Conservation (phyloP, 176 grass and related monocot species). For the Triticum dicoccoides region DNA sequence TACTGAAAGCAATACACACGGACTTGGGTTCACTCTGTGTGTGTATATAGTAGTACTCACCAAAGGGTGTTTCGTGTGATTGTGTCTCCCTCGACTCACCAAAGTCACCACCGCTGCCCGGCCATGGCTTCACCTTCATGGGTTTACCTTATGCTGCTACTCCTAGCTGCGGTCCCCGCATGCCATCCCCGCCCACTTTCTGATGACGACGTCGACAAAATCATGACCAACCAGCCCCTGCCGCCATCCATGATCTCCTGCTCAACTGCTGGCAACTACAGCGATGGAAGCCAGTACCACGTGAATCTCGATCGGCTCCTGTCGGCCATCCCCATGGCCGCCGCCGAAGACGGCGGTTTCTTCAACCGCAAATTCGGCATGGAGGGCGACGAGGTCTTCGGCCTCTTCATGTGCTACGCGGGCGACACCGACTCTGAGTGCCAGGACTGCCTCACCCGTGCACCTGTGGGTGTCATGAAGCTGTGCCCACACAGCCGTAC, state of each 20-base stretch:
- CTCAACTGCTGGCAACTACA: constrained; percentile 30
- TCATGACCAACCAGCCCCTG: background rate
- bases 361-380: background rate
- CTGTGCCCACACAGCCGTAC: background rate
- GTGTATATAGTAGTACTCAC: too few species aligned
- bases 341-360: constrained; percentile 5
- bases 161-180: background rate
- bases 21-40: too few species aligned
- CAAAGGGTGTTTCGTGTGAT: background rate
- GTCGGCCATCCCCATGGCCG: background rate
- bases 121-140: background rate
- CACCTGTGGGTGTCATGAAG: background rate
- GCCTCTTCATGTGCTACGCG: constrained; percentile 40
- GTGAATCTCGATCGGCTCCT: constrained; percentile 37
- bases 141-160: background rate
- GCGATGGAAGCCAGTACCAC: constrained; percentile 15
- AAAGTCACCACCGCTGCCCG: background rate
- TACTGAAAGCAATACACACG: too few species aligned
- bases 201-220: background rate
- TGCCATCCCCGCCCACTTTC: too few species aligned
- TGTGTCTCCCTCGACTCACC: background rate
- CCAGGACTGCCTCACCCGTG: constrained; percentile 2
- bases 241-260: background rate
- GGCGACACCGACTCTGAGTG: background rate
- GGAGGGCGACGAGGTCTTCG: background rate